Evolutionary conservation across 176 grass and related monocot species (phyloP).

Genomic region (Carex scoparia): DNA sequence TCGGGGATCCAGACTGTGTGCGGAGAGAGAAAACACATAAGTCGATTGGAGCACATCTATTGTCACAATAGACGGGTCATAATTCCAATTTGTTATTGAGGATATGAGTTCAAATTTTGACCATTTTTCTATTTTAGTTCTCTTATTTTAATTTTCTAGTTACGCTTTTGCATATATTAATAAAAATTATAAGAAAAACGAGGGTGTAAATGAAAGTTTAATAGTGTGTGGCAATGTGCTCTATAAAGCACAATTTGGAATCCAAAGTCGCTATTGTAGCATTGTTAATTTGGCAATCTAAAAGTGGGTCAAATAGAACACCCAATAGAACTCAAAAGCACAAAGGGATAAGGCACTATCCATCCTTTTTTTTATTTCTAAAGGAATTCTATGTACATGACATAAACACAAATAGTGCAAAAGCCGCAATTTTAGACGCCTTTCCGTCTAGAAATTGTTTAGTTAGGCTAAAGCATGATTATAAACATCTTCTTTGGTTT

Average conservation of each 20-base stretch:
- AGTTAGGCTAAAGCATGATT: not conserved
- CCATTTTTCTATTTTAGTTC: too few species aligned
- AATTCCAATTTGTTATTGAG: too few species aligned
- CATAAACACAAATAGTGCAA: not conserved
- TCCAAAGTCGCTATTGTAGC: not conserved
- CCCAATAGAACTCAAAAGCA: conserved; percentile 25
- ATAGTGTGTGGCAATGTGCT: not conserved
- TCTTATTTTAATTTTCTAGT: too few species aligned
- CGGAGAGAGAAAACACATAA: too few species aligned
- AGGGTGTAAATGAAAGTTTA: not conserved
- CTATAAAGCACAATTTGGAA: not conserved
- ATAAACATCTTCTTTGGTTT: not conserved
- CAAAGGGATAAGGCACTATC: conserved; percentile 17
- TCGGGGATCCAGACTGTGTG: too few species aligned
- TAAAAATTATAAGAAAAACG: not conserved
- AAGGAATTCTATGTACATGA: not conserved
- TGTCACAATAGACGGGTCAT: too few species aligned
- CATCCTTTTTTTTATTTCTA: not conserved
- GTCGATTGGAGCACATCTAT: too few species aligned
- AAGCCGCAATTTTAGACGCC: conserved; percentile 5
- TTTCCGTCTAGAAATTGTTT: conserved; percentile 2
- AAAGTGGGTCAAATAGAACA: conserved; percentile 8
- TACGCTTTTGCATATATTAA: too few species aligned
- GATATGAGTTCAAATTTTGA: too few species aligned
- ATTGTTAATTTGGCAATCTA: not conserved